These are phyloP conservation scores for Zygnema cylindricum DNA, from an alignment of 139 green algal genomes.

Conservation along the genomic window DNA sequence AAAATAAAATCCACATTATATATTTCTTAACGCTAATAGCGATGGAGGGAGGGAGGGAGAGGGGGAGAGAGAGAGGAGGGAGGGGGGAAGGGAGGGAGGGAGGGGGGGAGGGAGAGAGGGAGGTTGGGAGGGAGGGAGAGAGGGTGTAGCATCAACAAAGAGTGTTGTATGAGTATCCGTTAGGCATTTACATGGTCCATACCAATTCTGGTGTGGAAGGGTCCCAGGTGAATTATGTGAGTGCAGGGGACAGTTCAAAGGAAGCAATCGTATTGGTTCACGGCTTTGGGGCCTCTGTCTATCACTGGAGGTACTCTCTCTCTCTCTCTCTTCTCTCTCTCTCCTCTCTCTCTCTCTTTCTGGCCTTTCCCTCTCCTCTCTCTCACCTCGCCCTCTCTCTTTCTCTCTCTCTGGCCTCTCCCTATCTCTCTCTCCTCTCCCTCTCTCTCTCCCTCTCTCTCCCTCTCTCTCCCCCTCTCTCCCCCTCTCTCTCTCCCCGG, in stretches of 20 bases:
- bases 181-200: not conserved
- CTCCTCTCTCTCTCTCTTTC: conserved; percentile 3
- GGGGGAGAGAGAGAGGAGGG: not conserved
- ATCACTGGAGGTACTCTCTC: conserved; percentile 8
- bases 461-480: not conserved
- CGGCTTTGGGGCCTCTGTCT: not conserved
- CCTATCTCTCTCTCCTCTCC: not conserved
- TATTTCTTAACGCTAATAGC: too few relatives aligned
- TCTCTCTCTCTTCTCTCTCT: not conserved
- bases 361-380: too few relatives aligned
- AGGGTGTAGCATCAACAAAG: not conserved
- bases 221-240: not conserved
- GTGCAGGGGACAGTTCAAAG: not conserved
- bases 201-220: not conserved
- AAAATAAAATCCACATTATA: too few relatives aligned
- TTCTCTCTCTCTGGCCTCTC: not conserved
- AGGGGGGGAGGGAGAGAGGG: not conserved
- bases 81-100: not conserved
- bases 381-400: not conserved
- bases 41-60: not conserved
- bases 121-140: not conserved
- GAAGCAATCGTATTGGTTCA: not conserved
- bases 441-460: not conserved
- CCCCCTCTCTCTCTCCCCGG: not conserved
- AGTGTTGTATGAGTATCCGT: not conserved